These are phyloP conservation scores for Spinellus fusiger DNA, from an alignment of 192 early-diverging fungal genomes.

Conservation along the genomic window DNA sequence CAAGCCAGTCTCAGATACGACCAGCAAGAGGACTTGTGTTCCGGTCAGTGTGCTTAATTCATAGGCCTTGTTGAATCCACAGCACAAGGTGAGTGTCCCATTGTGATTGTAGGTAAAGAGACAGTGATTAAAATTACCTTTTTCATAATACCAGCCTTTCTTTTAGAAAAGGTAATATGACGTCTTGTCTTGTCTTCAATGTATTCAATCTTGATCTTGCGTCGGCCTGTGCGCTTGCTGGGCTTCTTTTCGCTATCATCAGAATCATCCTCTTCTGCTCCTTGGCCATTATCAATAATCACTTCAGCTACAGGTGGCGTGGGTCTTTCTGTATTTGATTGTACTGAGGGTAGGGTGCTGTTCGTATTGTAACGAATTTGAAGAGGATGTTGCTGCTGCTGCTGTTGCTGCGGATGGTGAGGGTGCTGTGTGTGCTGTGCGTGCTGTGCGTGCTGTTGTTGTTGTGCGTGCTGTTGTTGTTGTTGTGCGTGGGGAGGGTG, in stretches of 20 bases:
- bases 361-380: neutral
- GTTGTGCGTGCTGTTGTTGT: neutral
- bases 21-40: constrained; percentile 84
- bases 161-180: constrained; percentile 92
- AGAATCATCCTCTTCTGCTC: constrained; percentile 59
- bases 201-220: constrained; percentile 96
- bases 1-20: constrained; percentile 88
- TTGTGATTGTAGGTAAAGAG: too few species aligned
- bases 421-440: neutral
- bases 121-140: constrained; percentile 52
- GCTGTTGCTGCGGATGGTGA: neutral
- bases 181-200: constrained; percentile 91
- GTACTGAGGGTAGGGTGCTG: neutral
- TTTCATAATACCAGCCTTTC: constrained; percentile 98
- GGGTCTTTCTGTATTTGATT: neutral
- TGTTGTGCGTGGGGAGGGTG: neutral
- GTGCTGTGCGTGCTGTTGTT: neutral
- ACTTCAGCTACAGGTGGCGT: neutral
- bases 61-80: constrained; percentile 54
- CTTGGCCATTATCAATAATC: constrained; percentile 10
- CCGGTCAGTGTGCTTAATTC: constrained; percentile 89
- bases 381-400: neutral
- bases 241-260: constrained; percentile 53
- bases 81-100: neutral
- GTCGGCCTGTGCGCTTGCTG: constrained; percentile 70